A percentile compares a stretch with the other conserved stretches of the same genome.
Conservation (phyloP, 2,329 filamentous ascomycete genomes). For the Parasarocladium wereldwijsianum region DNA sequence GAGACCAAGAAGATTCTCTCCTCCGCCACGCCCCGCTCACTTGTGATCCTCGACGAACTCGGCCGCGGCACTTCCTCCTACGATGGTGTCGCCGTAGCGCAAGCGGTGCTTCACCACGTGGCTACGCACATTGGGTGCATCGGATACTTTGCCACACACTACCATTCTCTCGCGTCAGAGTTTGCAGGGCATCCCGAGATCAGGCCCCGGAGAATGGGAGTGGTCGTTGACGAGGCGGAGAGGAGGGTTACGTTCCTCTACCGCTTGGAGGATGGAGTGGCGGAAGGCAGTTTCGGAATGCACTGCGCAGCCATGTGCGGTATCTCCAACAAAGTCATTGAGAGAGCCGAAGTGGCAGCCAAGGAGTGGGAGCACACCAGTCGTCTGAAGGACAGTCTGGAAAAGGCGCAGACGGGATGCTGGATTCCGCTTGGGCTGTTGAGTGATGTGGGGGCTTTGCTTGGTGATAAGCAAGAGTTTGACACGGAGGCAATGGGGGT, state of each 20-base stretch:
- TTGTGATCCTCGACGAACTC: constrained; percentile 93
- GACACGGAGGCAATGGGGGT: constrained; percentile 40
- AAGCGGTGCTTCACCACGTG: constrained; percentile 92
- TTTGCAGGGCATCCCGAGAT: constrained; percentile 86
- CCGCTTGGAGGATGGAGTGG: constrained; percentile 82
- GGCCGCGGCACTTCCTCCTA: constrained; percentile 91
- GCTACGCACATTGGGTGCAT: constrained; percentile 85
- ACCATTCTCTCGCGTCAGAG: constrained; percentile 84
- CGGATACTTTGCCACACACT: constrained; percentile 96
- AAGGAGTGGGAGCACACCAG: constrained; percentile 92
- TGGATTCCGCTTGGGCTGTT: constrained; percentile 75
- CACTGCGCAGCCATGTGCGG: constrained; percentile 98
- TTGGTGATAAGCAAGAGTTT: constrained; percentile 43
- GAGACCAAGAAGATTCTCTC: constrained; percentile 97
- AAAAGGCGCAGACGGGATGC: constrained; percentile 62
- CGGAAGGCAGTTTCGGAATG: constrained; percentile 96
- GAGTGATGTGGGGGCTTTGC: constrained; percentile 71
- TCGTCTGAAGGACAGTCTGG: constrained; percentile 73
- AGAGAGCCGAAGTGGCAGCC: constrained; percentile 76
- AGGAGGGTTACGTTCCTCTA: constrained; percentile 93
- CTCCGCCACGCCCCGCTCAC: constrained; percentile 82
- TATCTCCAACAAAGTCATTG: constrained; percentile 69
- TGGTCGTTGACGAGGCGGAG: constrained; percentile 74
- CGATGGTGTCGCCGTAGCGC: constrained; percentile 90
- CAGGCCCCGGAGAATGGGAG: constrained; percentile 76